Evolutionary conservation across 495 filamentous ascomycete genomes (phyloP).

Genomic region (Hypoxylon lienhwacheense): DNA sequence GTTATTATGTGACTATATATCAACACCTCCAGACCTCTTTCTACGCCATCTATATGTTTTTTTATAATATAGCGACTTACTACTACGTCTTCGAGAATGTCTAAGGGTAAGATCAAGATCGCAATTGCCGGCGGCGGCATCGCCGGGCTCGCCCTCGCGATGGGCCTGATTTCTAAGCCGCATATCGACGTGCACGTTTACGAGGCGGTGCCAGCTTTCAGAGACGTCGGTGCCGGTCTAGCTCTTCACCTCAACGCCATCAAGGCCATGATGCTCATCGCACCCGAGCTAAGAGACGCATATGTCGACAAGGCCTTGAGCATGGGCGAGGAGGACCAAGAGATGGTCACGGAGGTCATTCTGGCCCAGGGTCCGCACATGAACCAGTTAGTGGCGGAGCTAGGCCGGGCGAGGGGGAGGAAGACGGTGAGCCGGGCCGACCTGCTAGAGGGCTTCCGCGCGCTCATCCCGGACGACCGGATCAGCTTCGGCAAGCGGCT

Average conservation of each 20-base stretch:
- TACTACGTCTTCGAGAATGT: constrained; percentile 1
- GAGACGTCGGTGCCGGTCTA: constrained; percentile 45
- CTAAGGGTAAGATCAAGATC: constrained; percentile 28
- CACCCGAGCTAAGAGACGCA: constrained; percentile 39
- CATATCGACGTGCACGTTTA: constrained; percentile 42
- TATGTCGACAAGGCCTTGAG: constrained; percentile 42
- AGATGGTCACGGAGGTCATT: constrained; percentile 42
- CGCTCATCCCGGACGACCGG: constrained; percentile 30
- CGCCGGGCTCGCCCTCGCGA: constrained; percentile 42
- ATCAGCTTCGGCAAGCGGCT: constrained; percentile 41
- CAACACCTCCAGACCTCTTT: background rate
- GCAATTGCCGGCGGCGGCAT: constrained; percentile 46
- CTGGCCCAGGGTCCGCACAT: constrained; percentile 38
- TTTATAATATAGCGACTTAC: background rate
- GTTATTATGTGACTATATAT: constrained; percentile 10
- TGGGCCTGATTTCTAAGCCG: constrained; percentile 36
- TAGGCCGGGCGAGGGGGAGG: constrained; percentile 44
- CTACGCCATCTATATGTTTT: background rate
- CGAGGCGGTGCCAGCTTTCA: constrained; percentile 36
- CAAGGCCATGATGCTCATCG: constrained; percentile 40
- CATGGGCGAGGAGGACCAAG: constrained; percentile 40
- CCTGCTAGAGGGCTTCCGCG: constrained; percentile 38
- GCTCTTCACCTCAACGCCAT: constrained; percentile 46
- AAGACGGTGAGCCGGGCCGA: constrained; percentile 45
- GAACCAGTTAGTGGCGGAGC: constrained; percentile 41